Percentiles rank a stretch among this genome's conserved stretches.
Evolutionary conservation across 768 basidiomycete species (phyloP).

Genomic region (Podaxis mareebaensis): DNA sequence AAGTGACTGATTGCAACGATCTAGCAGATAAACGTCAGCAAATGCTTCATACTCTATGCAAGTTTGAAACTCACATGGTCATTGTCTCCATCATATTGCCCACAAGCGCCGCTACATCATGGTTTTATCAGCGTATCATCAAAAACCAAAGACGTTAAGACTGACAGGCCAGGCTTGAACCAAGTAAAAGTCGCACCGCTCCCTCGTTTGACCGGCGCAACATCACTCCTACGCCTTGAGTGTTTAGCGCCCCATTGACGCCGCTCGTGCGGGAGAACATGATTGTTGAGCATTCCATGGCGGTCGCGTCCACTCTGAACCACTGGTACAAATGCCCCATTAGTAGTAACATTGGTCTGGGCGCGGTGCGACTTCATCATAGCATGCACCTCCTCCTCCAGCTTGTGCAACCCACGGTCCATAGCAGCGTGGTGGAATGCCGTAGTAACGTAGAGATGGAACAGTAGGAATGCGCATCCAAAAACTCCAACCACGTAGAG

Average conservation of each 20-base stretch:
- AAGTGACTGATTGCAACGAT: slow-evolving; percentile 44
- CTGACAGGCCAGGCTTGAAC: slow-evolving; percentile 31
- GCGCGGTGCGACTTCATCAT: slow-evolving; percentile 4
- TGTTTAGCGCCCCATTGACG: slow-evolving; percentile 14
- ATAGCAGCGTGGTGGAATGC: slow-evolving; percentile 7
- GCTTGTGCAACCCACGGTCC: slow-evolving; percentile 4
- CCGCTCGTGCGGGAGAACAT: slow-evolving; percentile 10
- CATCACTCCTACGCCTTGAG: slow-evolving; percentile 17
- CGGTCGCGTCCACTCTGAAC: not conserved
- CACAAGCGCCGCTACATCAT: slow-evolving; percentile 42
- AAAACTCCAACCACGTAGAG: slow-evolving; percentile 10
- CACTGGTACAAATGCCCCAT: not conserved
- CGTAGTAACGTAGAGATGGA: slow-evolving; percentile 11
- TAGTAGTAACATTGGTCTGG: not conserved
- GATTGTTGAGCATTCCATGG: not conserved
- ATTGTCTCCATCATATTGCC: slow-evolving; percentile 25
- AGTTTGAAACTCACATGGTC: slow-evolving; percentile 32
- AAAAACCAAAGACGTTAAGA: not conserved
- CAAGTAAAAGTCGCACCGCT: slow-evolving; percentile 25
- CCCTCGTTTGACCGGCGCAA: slow-evolving; percentile 1
- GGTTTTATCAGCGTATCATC: not conserved
- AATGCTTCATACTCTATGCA: not conserved
- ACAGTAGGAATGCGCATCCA: slow-evolving; percentile 13
- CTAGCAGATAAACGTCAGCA: slow-evolving; percentile 23
- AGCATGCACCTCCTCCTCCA: slow-evolving; percentile 10